These are phyloP conservation scores for Globisporangium cederbergense DNA, from an alignment of 352 stramenopile genomes.

Conservation along the genomic window DNA sequence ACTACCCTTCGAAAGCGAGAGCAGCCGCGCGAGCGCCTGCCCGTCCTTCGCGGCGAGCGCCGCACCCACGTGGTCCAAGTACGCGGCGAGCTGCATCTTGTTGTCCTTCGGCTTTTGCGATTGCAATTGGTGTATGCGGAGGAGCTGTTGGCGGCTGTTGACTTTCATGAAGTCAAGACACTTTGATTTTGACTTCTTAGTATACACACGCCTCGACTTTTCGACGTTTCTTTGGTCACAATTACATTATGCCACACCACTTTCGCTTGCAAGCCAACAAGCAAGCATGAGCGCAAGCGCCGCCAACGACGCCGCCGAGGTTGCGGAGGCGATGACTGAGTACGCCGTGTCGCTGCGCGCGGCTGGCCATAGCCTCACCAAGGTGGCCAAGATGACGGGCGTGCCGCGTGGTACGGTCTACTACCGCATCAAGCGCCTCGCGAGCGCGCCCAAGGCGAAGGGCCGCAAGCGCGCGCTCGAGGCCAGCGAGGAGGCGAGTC, in stretches of 20 bases:
- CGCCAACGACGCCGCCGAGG: not conserved
- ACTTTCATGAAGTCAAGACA: too few relatives aligned
- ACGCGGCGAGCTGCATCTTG: slow-evolving; percentile 56
- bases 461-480: not conserved
- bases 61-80: slow-evolving; percentile 54
- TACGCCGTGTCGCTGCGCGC: not conserved
- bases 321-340: not conserved
- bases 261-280: too few relatives aligned
- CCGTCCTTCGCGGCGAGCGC: slow-evolving; percentile 52
- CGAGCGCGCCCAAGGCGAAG: not conserved
- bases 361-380: not conserved
- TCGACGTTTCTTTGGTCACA: too few relatives aligned
- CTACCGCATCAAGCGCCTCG: not conserved
- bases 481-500: not conserved
- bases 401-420: not conserved
- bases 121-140: too few relatives aligned
- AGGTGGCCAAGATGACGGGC: not conserved
- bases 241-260: too few relatives aligned
- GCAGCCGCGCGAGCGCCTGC: slow-evolving; percentile 43
- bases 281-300: too few relatives aligned
- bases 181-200: too few relatives aligned
- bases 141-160: too few relatives aligned
- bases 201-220: too few relatives aligned
- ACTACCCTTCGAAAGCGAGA: slow-evolving; percentile 35
- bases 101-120: too few relatives aligned